These are phyloP conservation scores for sorghum (Sorghum bicolor) DNA, from an alignment of 176 grass and related monocot species.

Conservation along the genomic window Sorghum_bicolor_NCBIv3 NC_012871.2:2525501-2526000, in stretches of 20 bases:
- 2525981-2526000: too few relatives aligned
- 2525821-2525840: conserved; percentile 84
- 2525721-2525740: not conserved
- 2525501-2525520: not conserved
- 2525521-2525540: not conserved
- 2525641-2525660: too few relatives aligned
- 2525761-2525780: conserved; percentile 79
- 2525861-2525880: conserved; percentile 68
- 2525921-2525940: conserved; percentile 30
- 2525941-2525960: conserved; percentile 77
- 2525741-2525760: conserved; percentile 38
- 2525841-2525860: conserved; percentile 94
- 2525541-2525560: not conserved
- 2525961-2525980: conserved; percentile 51
- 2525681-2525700: too few relatives aligned
- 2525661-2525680: too few relatives aligned
- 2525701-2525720: too few relatives aligned
- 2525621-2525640: too few relatives aligned
- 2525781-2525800: conserved; percentile 78
- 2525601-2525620: not conserved
- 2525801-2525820: conserved; percentile 88
- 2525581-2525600: not conserved
- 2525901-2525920: conserved; percentile 51
- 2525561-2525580: not conserved
- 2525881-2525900: conserved; percentile 77